Conservation (phyloP, 2,329 filamentous ascomycete species). For the Pseudocercospora vitis region DNA sequence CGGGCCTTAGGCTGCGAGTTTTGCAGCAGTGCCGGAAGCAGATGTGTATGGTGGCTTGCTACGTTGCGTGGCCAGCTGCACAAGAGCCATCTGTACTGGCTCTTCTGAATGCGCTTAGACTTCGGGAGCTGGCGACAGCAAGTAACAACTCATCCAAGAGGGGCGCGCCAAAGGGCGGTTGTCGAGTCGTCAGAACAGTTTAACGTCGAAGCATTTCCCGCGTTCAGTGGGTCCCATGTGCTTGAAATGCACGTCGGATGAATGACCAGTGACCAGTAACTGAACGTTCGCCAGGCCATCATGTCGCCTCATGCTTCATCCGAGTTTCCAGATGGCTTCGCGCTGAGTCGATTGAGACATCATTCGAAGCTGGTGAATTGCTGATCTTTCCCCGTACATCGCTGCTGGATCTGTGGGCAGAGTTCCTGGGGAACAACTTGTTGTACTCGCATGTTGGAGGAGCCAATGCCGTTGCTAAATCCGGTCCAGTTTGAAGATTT, state of each 20-base stretch:
- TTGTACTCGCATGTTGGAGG: conserved; percentile 34
- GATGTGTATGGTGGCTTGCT: neutral
- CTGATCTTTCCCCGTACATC: conserved; percentile 41
- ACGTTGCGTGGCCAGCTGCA: neutral
- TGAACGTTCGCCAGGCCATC: conserved; percentile 47
- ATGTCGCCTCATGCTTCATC: conserved; percentile 49
- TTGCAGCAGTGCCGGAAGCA: conserved; percentile 2
- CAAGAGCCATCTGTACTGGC: conserved; percentile 5
- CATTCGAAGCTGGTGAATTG: conserved; percentile 39
- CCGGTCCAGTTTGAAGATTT: conserved; percentile 43
- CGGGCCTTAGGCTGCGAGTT: too few relatives aligned
- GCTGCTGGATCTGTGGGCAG: conserved; percentile 38
- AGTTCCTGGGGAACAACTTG: conserved; percentile 36
- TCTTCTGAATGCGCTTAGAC: neutral
- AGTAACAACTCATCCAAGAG: conserved; percentile 18
- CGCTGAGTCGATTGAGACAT: conserved; percentile 37
- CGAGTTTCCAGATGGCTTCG: conserved; percentile 43
- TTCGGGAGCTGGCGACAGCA: conserved; percentile 14
- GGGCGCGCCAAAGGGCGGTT: conserved; percentile 24
- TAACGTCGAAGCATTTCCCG: conserved; percentile 32
- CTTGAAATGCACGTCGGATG: conserved; percentile 32
- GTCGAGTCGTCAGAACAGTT: conserved; percentile 30
- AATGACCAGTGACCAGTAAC: conserved; percentile 38
- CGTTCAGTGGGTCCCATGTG: conserved; percentile 33
- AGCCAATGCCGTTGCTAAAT: conserved; percentile 28